phyloP scores from a whole-genome alignment of 2,329 filamentous ascomycete species.

The Parafenestella ontariensis region DNA sequence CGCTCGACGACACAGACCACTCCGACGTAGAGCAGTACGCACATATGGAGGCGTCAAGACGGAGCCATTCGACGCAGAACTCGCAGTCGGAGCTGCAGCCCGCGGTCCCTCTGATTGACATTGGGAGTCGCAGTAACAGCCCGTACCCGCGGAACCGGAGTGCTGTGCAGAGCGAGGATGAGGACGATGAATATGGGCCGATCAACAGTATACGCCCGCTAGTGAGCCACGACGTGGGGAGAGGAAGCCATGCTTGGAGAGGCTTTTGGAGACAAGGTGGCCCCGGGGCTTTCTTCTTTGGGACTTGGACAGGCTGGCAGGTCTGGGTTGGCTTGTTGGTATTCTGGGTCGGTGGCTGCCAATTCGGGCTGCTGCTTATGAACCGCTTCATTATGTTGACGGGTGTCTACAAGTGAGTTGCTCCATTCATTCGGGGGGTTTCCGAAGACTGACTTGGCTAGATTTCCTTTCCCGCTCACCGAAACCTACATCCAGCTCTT shows the following conservation, averaged over 20 bases:
- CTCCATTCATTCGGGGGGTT: not conserved
- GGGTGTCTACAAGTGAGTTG: constrained; percentile 53
- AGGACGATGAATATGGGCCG: constrained; percentile 53
- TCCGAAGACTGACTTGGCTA: constrained; percentile 34
- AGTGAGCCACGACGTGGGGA: constrained; percentile 41
- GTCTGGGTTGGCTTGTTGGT: constrained; percentile 57
- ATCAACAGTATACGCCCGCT: constrained; percentile 49
- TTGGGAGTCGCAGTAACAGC: constrained; percentile 52
- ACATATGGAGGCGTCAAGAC: constrained; percentile 33
- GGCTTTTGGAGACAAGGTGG: constrained; percentile 51
- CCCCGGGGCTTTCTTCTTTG: constrained; percentile 58
- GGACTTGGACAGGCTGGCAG: constrained; percentile 57
- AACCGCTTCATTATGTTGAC: constrained; percentile 60
- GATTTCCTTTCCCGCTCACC: constrained; percentile 61
- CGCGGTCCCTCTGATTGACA: constrained; percentile 54
- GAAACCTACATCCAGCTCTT: constrained; percentile 59
- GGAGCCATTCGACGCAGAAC: constrained; percentile 38
- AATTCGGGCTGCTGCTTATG: constrained; percentile 58
- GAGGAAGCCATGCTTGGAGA: constrained; percentile 20
- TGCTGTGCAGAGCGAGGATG: constrained; percentile 56
- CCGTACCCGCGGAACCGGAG: constrained; percentile 53
- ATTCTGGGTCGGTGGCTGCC: constrained; percentile 57
- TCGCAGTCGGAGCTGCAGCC: constrained; percentile 49
- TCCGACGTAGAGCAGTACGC: constrained; percentile 45
- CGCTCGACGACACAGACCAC: constrained; percentile 48